phyloP scores from a whole-genome alignment of 805 yeast genomes.

The Debaryomyces castellii region DNA sequence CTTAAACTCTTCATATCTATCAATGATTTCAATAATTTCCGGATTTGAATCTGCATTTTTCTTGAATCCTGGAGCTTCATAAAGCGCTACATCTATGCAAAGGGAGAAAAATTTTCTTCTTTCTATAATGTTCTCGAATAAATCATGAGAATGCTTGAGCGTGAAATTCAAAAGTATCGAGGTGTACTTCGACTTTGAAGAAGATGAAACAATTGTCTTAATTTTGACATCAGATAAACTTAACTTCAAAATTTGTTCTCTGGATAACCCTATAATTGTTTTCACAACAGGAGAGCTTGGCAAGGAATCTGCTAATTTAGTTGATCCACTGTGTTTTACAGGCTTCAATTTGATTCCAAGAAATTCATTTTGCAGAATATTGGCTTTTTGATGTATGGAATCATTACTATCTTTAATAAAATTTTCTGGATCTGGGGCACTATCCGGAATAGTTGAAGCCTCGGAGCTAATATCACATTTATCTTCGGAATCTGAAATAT shows the following conservation, averaged over 20 bases:
- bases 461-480: neutral
- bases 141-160: slow-evolving; percentile 19
- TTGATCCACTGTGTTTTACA: neutral
- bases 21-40: slow-evolving; percentile 26
- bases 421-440: neutral
- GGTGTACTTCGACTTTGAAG: slow-evolving; percentile 29
- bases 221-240: slow-evolving; percentile 36
- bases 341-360: neutral
- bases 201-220: slow-evolving; percentile 33
- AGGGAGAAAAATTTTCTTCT: slow-evolving; percentile 25
- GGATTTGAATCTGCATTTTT: slow-evolving; percentile 23
- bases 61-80: slow-evolving; percentile 35
- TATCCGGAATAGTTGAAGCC: neutral
- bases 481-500: neutral
- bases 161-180: slow-evolving; percentile 25
- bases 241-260: slow-evolving; percentile 31
- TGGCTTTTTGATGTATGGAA: neutral
- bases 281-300: slow-evolving; percentile 19
- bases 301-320: neutral
- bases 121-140: slow-evolving; percentile 20
- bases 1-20: slow-evolving; percentile 29
- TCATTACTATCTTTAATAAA: neutral
- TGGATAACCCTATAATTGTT: slow-evolving; percentile 38
- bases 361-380: neutral
- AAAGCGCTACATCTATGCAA: slow-evolving; percentile 34